phyloP scores from a whole-genome alignment of 805 yeast genomes.

The Wickerhamiella cacticola region DNA sequence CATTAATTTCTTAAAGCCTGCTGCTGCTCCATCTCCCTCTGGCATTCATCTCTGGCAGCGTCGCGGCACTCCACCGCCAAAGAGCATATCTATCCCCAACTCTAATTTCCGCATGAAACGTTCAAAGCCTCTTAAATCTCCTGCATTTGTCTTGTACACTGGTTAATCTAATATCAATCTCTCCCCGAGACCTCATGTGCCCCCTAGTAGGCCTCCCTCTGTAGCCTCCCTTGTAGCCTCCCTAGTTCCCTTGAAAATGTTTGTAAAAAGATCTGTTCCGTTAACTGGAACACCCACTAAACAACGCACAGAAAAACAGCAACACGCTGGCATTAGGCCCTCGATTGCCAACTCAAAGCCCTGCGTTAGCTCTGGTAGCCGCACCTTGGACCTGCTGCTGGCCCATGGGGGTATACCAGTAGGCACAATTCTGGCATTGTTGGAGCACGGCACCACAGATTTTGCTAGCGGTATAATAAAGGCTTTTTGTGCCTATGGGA shows the following conservation, averaged over 20 bases:
- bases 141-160: background rate
- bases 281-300: constrained; percentile 3
- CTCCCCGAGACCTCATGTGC: too few relatives aligned
- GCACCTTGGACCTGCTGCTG: constrained; percentile 60
- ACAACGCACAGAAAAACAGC: background rate
- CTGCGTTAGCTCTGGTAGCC: constrained; percentile 67
- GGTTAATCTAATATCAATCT: background rate
- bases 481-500: constrained; percentile 64
- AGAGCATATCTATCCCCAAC: background rate
- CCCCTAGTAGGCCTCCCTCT: too few relatives aligned
- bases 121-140: background rate
- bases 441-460: constrained; percentile 79
- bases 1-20: background rate
- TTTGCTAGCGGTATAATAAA: constrained; percentile 61
- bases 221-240: too few relatives aligned
- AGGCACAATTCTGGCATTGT: constrained; percentile 56
- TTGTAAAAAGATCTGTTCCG: constrained; percentile 12
- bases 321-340: constrained; percentile 59
- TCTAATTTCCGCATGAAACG: background rate
- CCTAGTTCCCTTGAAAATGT: constrained; percentile 9
- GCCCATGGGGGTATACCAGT: constrained; percentile 79
- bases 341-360: constrained; percentile 65
- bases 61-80: background rate
- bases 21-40: background rate
- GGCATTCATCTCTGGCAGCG: constrained; percentile 6